phyloP scores from a whole-genome alignment of 2,329 filamentous ascomycete genomes.

The Cryphonectria parasitica region DNA sequence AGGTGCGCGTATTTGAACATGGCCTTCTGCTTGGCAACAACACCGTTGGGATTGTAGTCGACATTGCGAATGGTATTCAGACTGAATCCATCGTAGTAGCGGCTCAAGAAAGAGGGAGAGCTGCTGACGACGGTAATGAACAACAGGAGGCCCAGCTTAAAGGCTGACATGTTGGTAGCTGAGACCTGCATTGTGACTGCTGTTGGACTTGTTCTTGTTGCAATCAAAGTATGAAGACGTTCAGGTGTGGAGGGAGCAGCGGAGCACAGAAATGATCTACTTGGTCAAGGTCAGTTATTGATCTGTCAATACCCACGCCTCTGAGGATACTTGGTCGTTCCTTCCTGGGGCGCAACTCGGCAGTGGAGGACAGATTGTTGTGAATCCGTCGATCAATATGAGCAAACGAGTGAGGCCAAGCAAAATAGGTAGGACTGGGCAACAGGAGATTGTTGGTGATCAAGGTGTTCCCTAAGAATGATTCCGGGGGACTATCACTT shows the following conservation, averaged over 20 bases:
- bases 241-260: background rate
- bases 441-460: background rate
- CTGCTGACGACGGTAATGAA: conserved; percentile 17
- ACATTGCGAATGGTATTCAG: conserved; percentile 42
- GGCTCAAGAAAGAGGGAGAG: conserved; percentile 15
- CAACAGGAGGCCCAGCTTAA: conserved; percentile 24
- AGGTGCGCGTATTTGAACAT: conserved; percentile 38
- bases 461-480: background rate
- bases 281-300: background rate
- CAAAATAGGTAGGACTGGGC: background rate
- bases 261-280: background rate
- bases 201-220: background rate
- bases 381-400: background rate
- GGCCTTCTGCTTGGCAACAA: conserved; percentile 33
- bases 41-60: conserved; percentile 39
- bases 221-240: background rate
- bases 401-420: background rate
- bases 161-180: conserved; percentile 14
- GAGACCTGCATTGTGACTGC: conserved; percentile 19
- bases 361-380: background rate
- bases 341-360: background rate
- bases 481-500: background rate
- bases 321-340: background rate
- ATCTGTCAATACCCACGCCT: background rate
- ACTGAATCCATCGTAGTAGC: conserved; percentile 31